Percentiles rank a stretch among this genome's conserved stretches.
phyloP scores from a whole-genome alignment of 2,329 filamentous ascomycete species.

The Aspergillus oerlinghausenensis region DNA sequence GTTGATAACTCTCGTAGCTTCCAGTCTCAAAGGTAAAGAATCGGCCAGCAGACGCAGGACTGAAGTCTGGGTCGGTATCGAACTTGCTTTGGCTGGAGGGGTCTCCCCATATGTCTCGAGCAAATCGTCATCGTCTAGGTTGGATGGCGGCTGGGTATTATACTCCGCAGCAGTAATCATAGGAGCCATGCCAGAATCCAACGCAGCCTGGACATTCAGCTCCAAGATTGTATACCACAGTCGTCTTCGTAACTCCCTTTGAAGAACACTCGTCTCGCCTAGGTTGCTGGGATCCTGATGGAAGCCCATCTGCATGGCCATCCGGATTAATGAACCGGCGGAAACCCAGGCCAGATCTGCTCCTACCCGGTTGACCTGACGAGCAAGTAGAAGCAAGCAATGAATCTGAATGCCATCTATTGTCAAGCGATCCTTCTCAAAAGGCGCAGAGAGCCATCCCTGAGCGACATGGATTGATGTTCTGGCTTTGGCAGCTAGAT shows the following conservation, averaged over 20 bases:
- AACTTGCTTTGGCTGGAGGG: background rate
- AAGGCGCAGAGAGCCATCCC: slow-evolving; percentile 17
- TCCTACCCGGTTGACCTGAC: slow-evolving; percentile 16
- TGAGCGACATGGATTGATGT: slow-evolving; percentile 15
- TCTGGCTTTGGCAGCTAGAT: slow-evolving; percentile 5
- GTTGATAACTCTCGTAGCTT: slow-evolving; percentile 15
- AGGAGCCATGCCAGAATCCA: slow-evolving; percentile 28
- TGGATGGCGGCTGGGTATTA: slow-evolving; percentile 23
- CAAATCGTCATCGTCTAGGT: slow-evolving; percentile 15
- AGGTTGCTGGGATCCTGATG: slow-evolving; percentile 27
- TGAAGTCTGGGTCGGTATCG: background rate
- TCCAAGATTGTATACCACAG: slow-evolving; percentile 37
- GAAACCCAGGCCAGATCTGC: slow-evolving; percentile 33
- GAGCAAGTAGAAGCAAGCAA: slow-evolving; percentile 16
- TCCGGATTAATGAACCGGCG: slow-evolving; percentile 23
- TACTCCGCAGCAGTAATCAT: slow-evolving; percentile 28
- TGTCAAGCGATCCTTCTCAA: slow-evolving; percentile 18
- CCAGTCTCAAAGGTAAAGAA: slow-evolving; percentile 13
- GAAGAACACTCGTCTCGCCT: slow-evolving; percentile 10
- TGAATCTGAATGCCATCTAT: slow-evolving; percentile 13
- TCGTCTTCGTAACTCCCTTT: slow-evolving; percentile 25
- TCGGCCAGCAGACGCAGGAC: slow-evolving; percentile 8
- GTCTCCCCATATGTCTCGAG: background rate
- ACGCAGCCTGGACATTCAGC: slow-evolving; percentile 25
- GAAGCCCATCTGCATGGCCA: slow-evolving; percentile 30